Evolutionary conservation across 148 eudicot species (phyloP).

Genomic region (Simmondsia chinensis): DNA sequence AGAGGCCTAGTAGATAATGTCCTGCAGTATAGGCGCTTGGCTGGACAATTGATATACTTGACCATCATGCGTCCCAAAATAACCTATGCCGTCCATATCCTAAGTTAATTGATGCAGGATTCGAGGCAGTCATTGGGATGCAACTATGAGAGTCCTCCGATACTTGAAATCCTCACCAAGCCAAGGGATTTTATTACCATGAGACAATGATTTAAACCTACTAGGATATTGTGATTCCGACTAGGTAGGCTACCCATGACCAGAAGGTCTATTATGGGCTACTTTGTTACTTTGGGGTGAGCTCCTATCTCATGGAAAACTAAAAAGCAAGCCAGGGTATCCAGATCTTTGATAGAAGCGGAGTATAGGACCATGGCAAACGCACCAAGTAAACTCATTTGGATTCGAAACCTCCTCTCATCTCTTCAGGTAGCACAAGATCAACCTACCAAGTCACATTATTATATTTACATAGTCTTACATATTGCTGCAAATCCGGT

Average conservation of each 20-base stretch:
- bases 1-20: neutral
- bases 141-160: no score
- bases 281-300: neutral
- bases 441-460: neutral
- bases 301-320: neutral
- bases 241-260: neutral
- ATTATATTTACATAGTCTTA: neutral
- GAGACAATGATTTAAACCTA: neutral
- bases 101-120: neutral
- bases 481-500: neutral
- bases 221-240: neutral
- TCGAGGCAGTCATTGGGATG: no score
- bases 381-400: neutral
- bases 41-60: neutral
- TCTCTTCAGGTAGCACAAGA: neutral
- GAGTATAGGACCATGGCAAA: neutral
- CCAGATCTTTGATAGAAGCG: neutral
- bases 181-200: no score
- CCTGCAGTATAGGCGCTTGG: neutral
- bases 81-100: neutral
- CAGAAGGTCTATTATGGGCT: neutral
- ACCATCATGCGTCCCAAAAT: neutral
- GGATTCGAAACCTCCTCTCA: neutral
- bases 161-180: no score
- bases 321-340: neutral